Evolutionary conservation across 2,329 filamentous ascomycete genomes (phyloP).

Genomic region (Fusarium palustre): DNA sequence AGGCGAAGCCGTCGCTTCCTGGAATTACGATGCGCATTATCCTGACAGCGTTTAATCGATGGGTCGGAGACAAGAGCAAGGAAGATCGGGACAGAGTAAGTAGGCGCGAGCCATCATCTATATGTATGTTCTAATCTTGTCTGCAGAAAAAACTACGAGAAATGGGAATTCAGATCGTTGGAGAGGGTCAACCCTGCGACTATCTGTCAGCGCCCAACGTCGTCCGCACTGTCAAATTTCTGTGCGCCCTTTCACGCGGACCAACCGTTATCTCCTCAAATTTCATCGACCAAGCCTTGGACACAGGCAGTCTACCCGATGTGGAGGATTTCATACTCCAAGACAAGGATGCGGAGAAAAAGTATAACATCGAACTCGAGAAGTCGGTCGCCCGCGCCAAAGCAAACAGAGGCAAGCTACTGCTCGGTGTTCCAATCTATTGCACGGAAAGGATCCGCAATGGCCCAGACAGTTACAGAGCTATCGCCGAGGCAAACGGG

Average conservation of each 20-base stretch:
- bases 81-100: slow-evolving; percentile 86
- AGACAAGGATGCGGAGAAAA: slow-evolving; percentile 79
- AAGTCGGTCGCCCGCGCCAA: slow-evolving; percentile 77
- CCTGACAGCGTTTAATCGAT: slow-evolving; percentile 85
- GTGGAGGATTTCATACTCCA: slow-evolving; percentile 74
- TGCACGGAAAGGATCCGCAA: slow-evolving; percentile 84
- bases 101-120: slow-evolving; percentile 26
- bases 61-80: slow-evolving; percentile 77
- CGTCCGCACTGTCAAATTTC: slow-evolving; percentile 92
- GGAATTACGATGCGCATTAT: slow-evolving; percentile 80
- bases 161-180: slow-evolving; percentile 83
- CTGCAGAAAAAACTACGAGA: slow-evolving; percentile 80
- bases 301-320: slow-evolving; percentile 72
- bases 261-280: slow-evolving; percentile 80
- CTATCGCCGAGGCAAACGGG: slow-evolving; percentile 89
- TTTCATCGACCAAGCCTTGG: slow-evolving; percentile 83
- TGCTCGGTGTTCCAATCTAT: slow-evolving; percentile 83
- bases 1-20: slow-evolving; percentile 68
- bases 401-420: slow-evolving; percentile 79
- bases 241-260: slow-evolving; percentile 84
- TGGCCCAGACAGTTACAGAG: slow-evolving; percentile 84
- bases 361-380: slow-evolving; percentile 75
- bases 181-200: slow-evolving; percentile 80
- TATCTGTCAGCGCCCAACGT: slow-evolving; percentile 89
- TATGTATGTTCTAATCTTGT: slow-evolving; percentile 33